phyloP scores from a whole-genome alignment of 331 rosid genomes.

The Dryas integrifolia region DNA sequence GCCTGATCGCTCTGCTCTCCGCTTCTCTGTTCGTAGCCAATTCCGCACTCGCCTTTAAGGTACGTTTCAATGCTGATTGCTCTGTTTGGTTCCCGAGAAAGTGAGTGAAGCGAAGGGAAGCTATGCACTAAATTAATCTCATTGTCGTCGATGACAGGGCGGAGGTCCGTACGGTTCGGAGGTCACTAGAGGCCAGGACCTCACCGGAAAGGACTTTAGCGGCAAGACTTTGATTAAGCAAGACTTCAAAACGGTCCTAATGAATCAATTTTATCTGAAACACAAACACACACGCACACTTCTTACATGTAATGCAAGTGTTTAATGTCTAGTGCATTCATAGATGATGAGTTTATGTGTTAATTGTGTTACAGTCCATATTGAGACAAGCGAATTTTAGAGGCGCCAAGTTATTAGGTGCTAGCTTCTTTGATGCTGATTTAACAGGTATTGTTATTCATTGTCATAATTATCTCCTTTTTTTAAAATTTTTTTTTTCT shows the following conservation, averaged over 20 bases:
- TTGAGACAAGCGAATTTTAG: constrained; percentile 73
- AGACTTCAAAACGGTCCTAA: constrained; percentile 86
- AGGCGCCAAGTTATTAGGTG: constrained; percentile 83
- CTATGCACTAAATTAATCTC: neutral
- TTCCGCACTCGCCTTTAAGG: constrained; percentile 86
- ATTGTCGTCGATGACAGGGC: constrained; percentile 49
- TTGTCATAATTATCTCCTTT: too few relatives aligned
- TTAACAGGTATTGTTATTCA: constrained; percentile 52
- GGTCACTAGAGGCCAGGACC: constrained; percentile 95
- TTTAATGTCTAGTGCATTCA: neutral
- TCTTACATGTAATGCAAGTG: neutral
- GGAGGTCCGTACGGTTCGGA: constrained; percentile 90
- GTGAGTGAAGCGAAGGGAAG: constrained; percentile 4
- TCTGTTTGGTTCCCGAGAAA: constrained; percentile 24
- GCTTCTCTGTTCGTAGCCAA: constrained; percentile 62
- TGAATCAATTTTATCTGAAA: neutral
- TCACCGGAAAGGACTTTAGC: constrained; percentile 79
- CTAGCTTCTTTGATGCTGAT: constrained; percentile 92
- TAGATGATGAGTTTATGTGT: neutral
- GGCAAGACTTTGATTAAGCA: constrained; percentile 83
- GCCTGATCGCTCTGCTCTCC: constrained; percentile 64
- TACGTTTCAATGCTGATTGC: constrained; percentile 2
- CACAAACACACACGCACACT: neutral
- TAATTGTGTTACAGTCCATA: constrained; percentile 57
- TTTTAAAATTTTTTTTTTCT: too few relatives aligned